Evolutionary conservation across 2,329 filamentous ascomycete genomes (phyloP).

Genomic region (Pseudogymnoascus sp.): DNA sequence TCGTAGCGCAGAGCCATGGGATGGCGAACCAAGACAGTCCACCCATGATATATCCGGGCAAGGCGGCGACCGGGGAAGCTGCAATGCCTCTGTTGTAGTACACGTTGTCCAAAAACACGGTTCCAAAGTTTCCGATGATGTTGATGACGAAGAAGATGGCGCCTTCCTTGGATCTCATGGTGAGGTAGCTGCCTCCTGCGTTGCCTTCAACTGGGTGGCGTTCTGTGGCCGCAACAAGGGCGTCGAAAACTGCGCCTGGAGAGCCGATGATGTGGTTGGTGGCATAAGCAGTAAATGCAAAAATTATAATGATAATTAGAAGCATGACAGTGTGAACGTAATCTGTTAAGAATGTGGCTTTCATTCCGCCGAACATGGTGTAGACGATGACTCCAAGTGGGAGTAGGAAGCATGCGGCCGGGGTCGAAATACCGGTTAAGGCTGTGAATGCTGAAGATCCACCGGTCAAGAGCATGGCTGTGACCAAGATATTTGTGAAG

Average conservation of each 20-base stretch:
- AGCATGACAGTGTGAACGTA: conserved; percentile 82
- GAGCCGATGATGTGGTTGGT: conserved; percentile 65
- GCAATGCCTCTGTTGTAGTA: conserved; percentile 95
- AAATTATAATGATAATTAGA: conserved; percentile 77
- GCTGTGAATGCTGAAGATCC: conserved; percentile 66
- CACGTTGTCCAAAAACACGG: conserved; percentile 75
- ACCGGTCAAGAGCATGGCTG: conserved; percentile 80
- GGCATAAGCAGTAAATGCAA: conserved; percentile 74
- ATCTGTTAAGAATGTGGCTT: conserved; percentile 76
- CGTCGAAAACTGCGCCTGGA: conserved; percentile 69
- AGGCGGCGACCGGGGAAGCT: conserved; percentile 72
- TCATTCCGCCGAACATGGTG: conserved; percentile 71
- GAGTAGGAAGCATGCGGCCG: conserved; percentile 76
- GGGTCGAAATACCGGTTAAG: conserved; percentile 66
- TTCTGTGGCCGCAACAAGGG: conserved; percentile 59
- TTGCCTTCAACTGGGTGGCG: conserved; percentile 74
- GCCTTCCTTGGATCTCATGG: conserved; percentile 74
- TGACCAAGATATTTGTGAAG: conserved; percentile 80
- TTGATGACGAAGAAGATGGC: conserved; percentile 90
- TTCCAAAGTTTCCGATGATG: conserved; percentile 71
- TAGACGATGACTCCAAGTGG: conserved; percentile 76
- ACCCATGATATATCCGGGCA: conserved; percentile 68
- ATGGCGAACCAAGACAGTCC: conserved; percentile 90
- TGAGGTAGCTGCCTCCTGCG: conserved; percentile 72
- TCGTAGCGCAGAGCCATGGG: conserved; percentile 81